Conservation (phyloP, 2,329 filamentous ascomycete genomes). For the Parafenestella ontariensis region DNA sequence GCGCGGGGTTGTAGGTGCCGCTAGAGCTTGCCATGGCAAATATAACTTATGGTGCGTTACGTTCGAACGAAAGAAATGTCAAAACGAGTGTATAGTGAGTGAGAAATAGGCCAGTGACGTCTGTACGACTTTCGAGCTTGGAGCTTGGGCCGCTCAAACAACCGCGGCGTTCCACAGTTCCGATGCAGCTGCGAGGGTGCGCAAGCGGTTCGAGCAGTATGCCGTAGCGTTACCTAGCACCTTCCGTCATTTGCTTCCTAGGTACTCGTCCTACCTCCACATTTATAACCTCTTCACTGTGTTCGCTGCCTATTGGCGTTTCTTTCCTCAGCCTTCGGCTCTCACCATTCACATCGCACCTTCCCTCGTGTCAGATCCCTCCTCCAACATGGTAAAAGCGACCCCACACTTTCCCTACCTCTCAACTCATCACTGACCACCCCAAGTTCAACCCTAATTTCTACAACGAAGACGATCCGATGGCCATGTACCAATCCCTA, state of each 20-base stretch:
- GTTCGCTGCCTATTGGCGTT: not conserved
- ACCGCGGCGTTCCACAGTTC: conserved; percentile 7
- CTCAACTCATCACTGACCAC: conserved; percentile 32
- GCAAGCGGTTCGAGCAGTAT: conserved; percentile 21
- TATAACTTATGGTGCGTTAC: not conserved
- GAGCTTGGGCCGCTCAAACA: conserved; percentile 26
- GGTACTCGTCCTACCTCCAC: not conserved
- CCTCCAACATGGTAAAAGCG: conserved; percentile 41
- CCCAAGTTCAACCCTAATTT: conserved; percentile 54
- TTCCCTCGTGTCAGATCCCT: not conserved
- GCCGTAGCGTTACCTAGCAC: conserved; percentile 28
- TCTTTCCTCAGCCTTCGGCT: not conserved
- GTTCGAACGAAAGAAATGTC: not conserved
- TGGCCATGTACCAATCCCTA: conserved; percentile 63
- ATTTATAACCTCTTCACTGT: not conserved
- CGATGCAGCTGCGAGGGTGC: conserved; percentile 14
- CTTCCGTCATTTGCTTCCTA: not conserved
- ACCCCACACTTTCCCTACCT: conserved; percentile 22
- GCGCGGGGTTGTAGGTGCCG: conserved; percentile 60
- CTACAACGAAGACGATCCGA: conserved; percentile 61
- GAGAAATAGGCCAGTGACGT: conserved; percentile 20
- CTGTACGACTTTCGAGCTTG: conserved; percentile 10
- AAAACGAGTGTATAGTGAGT: not conserved
- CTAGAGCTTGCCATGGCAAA: conserved; percentile 38
- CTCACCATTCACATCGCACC: not conserved